Conservation (phyloP, 805 yeast species). For the Kurtzmaniella cleridarum region DNA sequence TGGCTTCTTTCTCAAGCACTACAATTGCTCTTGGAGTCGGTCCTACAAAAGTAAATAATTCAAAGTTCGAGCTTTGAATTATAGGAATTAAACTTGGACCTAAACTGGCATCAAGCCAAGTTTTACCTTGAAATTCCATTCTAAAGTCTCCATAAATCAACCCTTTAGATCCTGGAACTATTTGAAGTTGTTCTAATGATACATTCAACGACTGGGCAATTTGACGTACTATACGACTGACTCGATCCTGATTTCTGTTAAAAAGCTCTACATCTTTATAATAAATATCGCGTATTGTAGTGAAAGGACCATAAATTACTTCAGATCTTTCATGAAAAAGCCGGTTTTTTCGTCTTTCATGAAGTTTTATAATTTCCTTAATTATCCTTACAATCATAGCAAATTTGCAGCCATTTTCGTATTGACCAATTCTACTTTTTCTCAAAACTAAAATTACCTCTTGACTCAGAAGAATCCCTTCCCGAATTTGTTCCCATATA, state of each 20-base stretch:
- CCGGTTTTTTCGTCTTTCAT: background rate
- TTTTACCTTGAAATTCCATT: background rate
- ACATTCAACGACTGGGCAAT: slow-evolving; percentile 35
- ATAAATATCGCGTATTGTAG: slow-evolving; percentile 53
- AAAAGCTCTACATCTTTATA: slow-evolving; percentile 54
- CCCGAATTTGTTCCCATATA: slow-evolving; percentile 1
- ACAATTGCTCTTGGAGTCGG: slow-evolving; percentile 11
- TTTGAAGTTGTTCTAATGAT: slow-evolving; percentile 32
- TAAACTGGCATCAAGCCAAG: background rate
- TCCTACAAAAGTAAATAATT: background rate
- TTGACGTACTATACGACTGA: slow-evolving; percentile 34
- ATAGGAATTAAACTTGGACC: slow-evolving; percentile 1
- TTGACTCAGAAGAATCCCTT: background rate
- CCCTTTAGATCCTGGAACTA: slow-evolving; percentile 55
- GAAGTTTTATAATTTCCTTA: slow-evolving; percentile 4
- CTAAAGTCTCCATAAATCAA: slow-evolving; percentile 36
- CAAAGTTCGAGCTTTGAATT: background rate
- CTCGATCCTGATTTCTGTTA: slow-evolving; percentile 32
- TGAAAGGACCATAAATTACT: slow-evolving; percentile 4
- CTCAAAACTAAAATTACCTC: slow-evolving; percentile 1
- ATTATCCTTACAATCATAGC: slow-evolving; percentile 7
- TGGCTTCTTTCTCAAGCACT: slow-evolving; percentile 37
- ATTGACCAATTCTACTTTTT: background rate
- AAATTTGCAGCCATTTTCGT: slow-evolving; percentile 3
- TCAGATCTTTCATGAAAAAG: too few species aligned